Evolutionary conservation across 1,284 basidiomycete species (phyloP), one percentile per base, ranked within the genome.

Genomic region (Cryptococcus wingfieldii): DNA sequence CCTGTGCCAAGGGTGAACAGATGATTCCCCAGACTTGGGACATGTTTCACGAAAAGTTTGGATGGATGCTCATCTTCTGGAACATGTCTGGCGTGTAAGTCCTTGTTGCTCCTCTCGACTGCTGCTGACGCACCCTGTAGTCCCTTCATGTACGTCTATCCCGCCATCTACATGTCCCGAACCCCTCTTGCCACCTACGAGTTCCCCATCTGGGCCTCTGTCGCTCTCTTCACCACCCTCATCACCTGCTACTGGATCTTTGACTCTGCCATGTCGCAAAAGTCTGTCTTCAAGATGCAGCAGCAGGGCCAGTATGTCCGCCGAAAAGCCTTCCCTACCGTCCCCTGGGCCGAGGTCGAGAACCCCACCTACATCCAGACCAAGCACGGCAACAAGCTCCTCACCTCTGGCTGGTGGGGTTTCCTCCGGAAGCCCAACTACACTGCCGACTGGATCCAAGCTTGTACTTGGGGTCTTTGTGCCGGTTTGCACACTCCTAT

Each of bases 11-110:
- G 76, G 91, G 87, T 53, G 90, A 94, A 71, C 93, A 98, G 72
- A 95, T 93, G 77, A 98, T 99, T 63, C 96, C 96, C 18, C 94
- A 98, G 75, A 98, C 95, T 10, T 98, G 95, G 95, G 93, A 97
- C 71, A 96, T 97, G 90, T 94, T 86, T 79, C 89, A 94, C 70
- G 93, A 97, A 74, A 97, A 97, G 82, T 90, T 79, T 84, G 91
- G 91, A 46, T 94, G 91, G 81, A 87, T 95, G 83, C 86, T 94
- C 64, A 94, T 93, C 73, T 95, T 95, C 80, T 95, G 91, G 90
- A 99, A 99, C 79, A 88, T 98, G 75, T 91, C 95, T 25, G 96
- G 95, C 56, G 81, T 81, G 63, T 75, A 53, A 66, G 65, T 66
- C 4, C 13, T 4, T 12, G 10, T 53, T 34, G 14, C 48, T 38